Base-by-base conservation (phyloP, 2,329 filamentous ascomycete genomes). In the Dactylellina leptospora region DNA sequence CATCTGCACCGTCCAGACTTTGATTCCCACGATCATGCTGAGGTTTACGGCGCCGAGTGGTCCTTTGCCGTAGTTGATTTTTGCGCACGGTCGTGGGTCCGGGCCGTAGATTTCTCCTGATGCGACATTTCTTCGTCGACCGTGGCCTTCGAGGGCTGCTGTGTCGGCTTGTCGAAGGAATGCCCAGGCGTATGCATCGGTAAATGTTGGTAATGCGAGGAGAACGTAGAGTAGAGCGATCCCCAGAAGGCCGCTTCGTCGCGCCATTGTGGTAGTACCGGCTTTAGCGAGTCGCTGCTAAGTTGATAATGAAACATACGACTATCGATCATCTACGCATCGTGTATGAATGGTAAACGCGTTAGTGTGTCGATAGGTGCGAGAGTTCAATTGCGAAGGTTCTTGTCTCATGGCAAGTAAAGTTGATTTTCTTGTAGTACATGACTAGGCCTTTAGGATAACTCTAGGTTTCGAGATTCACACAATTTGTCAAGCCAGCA, bases 1-100 rank as follows among this genome's bases (percentile, higher is more conserved):
- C 4, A 11, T 4, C 20, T 22, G 18, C 9, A 20, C 38, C 9
- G 56, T 62, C 64, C 64, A 62, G 5, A 62, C 22, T 44, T 55
- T 62, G 2, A 62, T 42, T 5, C 38, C 64, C 4, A 42, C 30
- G 4, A 58, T n/a, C 6, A 16, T 4, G 5, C 30, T 48, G n/a
- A 22, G 8, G 3, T 25, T 8, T 5, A 47, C 11, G 3, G 1
- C 4, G 10, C 30, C 22, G 11, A 25, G 10, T 18, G 4, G 4
- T 18, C 27, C 9, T 23, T 27, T 28, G 22, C 1, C 6, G 22
- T 53, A 42, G 13, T 18, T 18, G 25, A 40, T 55, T 20, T 42
- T 55, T 11, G 23, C 25, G 40, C 63, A 69, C 1, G 18, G 22
- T 23, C 55, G 54, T 18, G 63, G 54, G 1, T 38, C n/a, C n/a